Evolutionary conservation across 768 basidiomycete genomes (phyloP).

Genomic region (Clitopilus passeckerianus): DNA sequence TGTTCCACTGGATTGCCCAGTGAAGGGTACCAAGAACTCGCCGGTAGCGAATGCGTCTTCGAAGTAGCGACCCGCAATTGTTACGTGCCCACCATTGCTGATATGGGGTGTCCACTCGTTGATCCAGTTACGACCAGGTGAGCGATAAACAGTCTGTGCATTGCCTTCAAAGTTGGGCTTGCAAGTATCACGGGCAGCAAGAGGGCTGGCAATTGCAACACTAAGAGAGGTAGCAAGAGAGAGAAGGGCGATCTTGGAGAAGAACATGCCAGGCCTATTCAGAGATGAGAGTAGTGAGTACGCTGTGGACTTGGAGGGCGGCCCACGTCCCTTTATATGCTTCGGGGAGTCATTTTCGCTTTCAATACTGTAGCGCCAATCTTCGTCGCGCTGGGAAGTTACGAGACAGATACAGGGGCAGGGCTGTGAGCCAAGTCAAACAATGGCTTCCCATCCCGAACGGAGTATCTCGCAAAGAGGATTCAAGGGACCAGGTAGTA

Average conservation of each 20-base stretch:
- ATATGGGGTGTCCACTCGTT: constrained; percentile 4
- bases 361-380: no score
- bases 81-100: constrained; percentile 5
- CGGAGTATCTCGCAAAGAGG: no score
- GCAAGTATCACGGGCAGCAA: not conserved
- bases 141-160: constrained; percentile 2
- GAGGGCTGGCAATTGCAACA: not conserved
- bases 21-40: constrained; percentile 6
- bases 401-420: no score
- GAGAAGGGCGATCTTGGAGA: constrained; percentile 1
- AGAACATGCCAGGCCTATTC: not conserved
- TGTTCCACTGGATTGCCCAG: not conserved
- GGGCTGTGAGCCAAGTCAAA: no score
- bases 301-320: no score
- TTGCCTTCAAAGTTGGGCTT: constrained; percentile 8
- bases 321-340: no score
- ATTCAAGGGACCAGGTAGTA: no score
- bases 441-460: no score
- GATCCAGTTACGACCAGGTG: not conserved
- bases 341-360: no score
- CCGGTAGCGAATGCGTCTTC: constrained; percentile 1
- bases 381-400: no score
- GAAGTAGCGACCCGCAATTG: not conserved
- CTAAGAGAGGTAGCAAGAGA: not conserved
- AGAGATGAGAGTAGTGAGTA: no score